Conservation (phyloP, 78 protist genomes). For the Mastigamoeba balamuthi region DNA sequence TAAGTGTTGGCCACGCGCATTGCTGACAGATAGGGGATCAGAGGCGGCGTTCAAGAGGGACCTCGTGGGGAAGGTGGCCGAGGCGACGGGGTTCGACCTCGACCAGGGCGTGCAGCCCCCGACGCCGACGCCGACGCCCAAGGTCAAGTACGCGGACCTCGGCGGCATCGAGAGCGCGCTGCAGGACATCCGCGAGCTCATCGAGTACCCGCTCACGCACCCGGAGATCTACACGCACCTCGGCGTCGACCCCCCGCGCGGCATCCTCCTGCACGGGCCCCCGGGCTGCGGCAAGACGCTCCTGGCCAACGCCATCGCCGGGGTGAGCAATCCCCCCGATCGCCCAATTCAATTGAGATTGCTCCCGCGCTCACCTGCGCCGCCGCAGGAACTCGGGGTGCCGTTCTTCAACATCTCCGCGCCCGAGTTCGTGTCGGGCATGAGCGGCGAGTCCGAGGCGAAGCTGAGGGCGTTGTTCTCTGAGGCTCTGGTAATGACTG, state of each 20-base stretch:
- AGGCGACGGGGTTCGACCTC: too few relatives aligned
- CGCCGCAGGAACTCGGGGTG: slow-evolving; percentile 11
- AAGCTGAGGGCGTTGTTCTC: slow-evolving; percentile 68
- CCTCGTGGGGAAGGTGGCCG: too few relatives aligned
- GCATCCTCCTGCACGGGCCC: slow-evolving; percentile 89
- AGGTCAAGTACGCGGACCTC: slow-evolving; percentile 34
- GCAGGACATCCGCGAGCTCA: slow-evolving; percentile 66
- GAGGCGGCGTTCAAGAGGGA: too few relatives aligned
- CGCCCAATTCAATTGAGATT: too few relatives aligned
- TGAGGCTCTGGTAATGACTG: slow-evolving; percentile 23
- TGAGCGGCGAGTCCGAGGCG: slow-evolving; percentile 92
- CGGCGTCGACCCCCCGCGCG: slow-evolving; percentile 81
- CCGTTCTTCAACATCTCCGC: slow-evolving; percentile 68
- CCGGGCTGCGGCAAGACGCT: slow-evolving; percentile 94
- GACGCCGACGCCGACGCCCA: too few relatives aligned
- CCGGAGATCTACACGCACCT: slow-evolving; percentile 75
- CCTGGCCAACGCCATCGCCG: slow-evolving; percentile 86
- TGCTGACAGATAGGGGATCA: too few relatives aligned
- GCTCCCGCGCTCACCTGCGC: background rate
- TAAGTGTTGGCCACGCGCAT: too few relatives aligned
- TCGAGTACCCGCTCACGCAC: slow-evolving; percentile 75
- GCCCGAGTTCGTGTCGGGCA: slow-evolving; percentile 87
- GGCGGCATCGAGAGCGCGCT: slow-evolving; percentile 70
- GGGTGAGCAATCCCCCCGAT: slow-evolving; percentile 51
- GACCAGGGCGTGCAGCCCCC: too few relatives aligned